These are phyloP conservation scores for Williopsis jadinii DNA, from an alignment of 1,139 yeast species.

Conservation along the genomic window DNA sequence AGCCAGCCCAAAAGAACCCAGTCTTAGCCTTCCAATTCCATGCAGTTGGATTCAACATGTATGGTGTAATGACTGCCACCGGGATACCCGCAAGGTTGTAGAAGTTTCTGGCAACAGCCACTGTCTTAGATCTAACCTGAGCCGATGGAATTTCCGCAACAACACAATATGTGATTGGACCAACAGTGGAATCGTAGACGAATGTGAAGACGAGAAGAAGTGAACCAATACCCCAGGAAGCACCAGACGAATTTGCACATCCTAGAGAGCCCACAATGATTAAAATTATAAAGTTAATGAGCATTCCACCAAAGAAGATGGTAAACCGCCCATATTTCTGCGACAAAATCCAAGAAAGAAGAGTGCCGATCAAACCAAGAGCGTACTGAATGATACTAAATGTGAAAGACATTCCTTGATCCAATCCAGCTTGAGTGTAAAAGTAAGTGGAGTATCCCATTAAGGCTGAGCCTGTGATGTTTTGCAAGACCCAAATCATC, in stretches of 20 bases:
- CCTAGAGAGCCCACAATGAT: slow-evolving; percentile 30
- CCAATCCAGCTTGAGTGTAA: slow-evolving; percentile 31
- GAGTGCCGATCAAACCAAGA: slow-evolving; percentile 27
- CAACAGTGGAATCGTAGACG: slow-evolving; percentile 26
- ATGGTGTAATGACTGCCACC: slow-evolving; percentile 30
- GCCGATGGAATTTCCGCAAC: slow-evolving; percentile 36
- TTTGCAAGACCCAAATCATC: slow-evolving; percentile 41
- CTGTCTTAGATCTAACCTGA: slow-evolving; percentile 32
- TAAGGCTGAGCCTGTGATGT: slow-evolving; percentile 44
- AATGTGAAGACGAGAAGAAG: slow-evolving; percentile 30
- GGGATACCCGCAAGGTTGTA: slow-evolving; percentile 30
- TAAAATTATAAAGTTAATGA: slow-evolving; percentile 22
- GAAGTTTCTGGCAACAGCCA: slow-evolving; percentile 30
- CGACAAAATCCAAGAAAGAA: slow-evolving; percentile 24
- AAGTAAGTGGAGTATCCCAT: slow-evolving; percentile 38
- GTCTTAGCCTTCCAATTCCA: slow-evolving; percentile 40
- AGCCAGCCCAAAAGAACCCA: slow-evolving; percentile 21
- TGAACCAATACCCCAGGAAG: slow-evolving; percentile 24
- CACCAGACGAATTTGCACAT: slow-evolving; percentile 10
- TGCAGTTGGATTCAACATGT: slow-evolving; percentile 39
- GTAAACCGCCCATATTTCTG: slow-evolving; percentile 26
- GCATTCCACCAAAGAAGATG: slow-evolving; percentile 27
- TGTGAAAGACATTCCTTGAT: slow-evolving; percentile 24
- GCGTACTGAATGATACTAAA: slow-evolving; percentile 27
- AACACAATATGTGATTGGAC: slow-evolving; percentile 34